These are phyloP conservation scores for Saprolegnia diclina DNA, from an alignment of 352 stramenopile species.

Conservation along the genomic window DNA sequence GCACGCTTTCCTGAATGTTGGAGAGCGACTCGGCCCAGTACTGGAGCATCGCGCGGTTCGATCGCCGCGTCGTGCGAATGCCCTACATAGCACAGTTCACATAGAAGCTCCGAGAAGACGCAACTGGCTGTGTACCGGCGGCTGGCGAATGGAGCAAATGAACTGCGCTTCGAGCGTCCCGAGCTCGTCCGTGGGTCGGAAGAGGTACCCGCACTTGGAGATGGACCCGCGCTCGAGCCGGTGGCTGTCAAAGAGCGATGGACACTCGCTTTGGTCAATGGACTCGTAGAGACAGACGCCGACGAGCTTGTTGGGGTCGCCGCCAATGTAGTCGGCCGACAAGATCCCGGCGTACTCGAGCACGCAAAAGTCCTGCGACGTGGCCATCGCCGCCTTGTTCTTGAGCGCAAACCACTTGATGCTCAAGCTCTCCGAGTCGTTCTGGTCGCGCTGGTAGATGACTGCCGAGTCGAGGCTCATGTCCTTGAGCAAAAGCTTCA, in stretches of 20 bases:
- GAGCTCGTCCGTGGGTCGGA: conserved; percentile 50
- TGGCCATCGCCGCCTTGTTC: conserved; percentile 55
- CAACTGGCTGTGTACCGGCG: conserved; percentile 39
- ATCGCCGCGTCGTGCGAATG: conserved; percentile 42
- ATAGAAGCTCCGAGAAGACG: neutral
- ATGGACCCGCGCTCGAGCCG: conserved; percentile 59
- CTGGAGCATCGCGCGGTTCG: conserved; percentile 58
- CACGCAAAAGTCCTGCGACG: conserved; percentile 61
- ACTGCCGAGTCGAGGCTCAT: conserved; percentile 64
- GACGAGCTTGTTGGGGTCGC: conserved; percentile 37
- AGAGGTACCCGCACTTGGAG: conserved; percentile 76
- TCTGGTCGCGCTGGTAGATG: conserved; percentile 67
- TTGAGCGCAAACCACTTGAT: conserved; percentile 76
- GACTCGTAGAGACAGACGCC: conserved; percentile 76
- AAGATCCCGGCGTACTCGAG: conserved; percentile 72
- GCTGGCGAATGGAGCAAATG: conserved; percentile 73
- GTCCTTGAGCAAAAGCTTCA: conserved; percentile 70
- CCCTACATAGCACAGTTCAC: neutral
- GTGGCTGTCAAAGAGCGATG: conserved; percentile 63
- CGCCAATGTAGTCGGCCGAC: conserved; percentile 46
- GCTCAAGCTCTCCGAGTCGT: conserved; percentile 66
- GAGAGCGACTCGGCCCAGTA: conserved; percentile 67
- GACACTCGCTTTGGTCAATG: conserved; percentile 73
- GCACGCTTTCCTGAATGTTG: conserved; percentile 61
- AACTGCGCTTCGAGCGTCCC: conserved; percentile 68